Percentiles rank a stretch among this genome's conserved stretches.
Conservation (phyloP, 2,329 filamentous ascomycete genomes). For the Xylaria sp. region DNA sequence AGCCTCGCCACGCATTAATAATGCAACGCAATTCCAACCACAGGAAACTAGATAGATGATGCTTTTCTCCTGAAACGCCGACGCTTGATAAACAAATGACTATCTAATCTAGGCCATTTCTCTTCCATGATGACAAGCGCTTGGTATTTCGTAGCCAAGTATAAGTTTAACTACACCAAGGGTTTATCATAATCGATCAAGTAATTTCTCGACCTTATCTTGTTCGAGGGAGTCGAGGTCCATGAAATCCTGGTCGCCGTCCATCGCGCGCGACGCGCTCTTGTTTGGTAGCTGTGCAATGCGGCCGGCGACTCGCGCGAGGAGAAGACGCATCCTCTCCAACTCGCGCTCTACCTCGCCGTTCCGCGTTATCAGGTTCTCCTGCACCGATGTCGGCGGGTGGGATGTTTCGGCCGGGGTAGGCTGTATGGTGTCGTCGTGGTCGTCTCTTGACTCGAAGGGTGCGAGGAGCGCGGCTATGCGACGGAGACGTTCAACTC, state of each 20-base stretch:
- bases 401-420: conserved; percentile 49
- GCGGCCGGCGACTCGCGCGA: conserved; percentile 67
- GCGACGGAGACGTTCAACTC: conserved; percentile 58
- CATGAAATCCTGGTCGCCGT: conserved; percentile 39
- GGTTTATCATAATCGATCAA: conserved; percentile 49
- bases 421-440: conserved; percentile 44
- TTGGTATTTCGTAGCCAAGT: background rate
- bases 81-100: conserved; percentile 11
- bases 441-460: conserved; percentile 48
- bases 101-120: background rate
- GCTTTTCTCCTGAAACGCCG: conserved; percentile 17
- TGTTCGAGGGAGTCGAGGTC: conserved; percentile 55
- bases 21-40: background rate
- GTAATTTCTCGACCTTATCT: conserved; percentile 55
- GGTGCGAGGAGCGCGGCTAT: conserved; percentile 64
- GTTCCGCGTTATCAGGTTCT: conserved; percentile 73
- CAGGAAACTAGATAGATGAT: background rate
- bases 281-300: conserved; percentile 54
- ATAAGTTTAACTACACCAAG: background rate
- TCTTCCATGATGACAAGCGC: background rate
- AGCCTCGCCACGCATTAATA: background rate
- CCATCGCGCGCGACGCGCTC: background rate
- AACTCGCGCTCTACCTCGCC: conserved; percentile 73
- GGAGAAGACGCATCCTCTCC: conserved; percentile 71
- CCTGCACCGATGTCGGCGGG: conserved; percentile 58